Percentiles rank a stretch among this genome's conserved stretches.
phyloP scores from a whole-genome alignment of 2,329 filamentous ascomycete genomes.

The Pestalotiopsis sp. region DNA sequence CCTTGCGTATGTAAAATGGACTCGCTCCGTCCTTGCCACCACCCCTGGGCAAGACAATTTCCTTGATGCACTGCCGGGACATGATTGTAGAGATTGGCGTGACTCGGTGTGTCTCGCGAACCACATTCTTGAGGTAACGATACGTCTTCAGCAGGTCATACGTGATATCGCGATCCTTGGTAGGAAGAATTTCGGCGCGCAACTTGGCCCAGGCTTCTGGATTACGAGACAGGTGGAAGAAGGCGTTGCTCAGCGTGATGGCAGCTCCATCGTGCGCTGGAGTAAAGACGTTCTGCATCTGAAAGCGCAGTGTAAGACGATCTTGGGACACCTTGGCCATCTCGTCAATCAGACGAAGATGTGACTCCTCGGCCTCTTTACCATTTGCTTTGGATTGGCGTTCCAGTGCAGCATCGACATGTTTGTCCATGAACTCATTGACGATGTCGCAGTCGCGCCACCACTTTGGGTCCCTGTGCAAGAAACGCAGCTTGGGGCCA shows the following conservation, averaged over 20 bases:
- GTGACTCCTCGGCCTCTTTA: background rate
- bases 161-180: slow-evolving; percentile 12
- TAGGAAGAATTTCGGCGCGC: background rate
- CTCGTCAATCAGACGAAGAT: slow-evolving; percentile 21
- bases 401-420: slow-evolving; percentile 16
- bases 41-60: slow-evolving; percentile 18
- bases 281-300: slow-evolving; percentile 29
- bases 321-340: slow-evolving; percentile 24
- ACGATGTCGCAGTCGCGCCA: slow-evolving; percentile 27
- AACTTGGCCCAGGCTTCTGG: slow-evolving; percentile 12
- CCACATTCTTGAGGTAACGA: slow-evolving; percentile 1
- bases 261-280: slow-evolving; percentile 30
- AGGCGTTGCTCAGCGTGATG: slow-evolving; percentile 20
- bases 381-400: slow-evolving; percentile 1
- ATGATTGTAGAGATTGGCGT: background rate
- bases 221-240: slow-evolving; percentile 8
- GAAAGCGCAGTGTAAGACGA: slow-evolving; percentile 22
- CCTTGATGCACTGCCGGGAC: slow-evolving; percentile 21
- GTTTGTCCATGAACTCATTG: slow-evolving; percentile 17
- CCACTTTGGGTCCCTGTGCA: slow-evolving; percentile 62
- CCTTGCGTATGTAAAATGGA: slow-evolving; percentile 19
- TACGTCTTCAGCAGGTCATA: slow-evolving; percentile 8
- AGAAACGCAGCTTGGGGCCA: slow-evolving; percentile 38
- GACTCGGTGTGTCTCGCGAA: slow-evolving; percentile 22
- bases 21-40: slow-evolving; percentile 18